Evolutionary conservation across 1,284 basidiomycete genomes (phyloP).

Genomic region (Trichosporon sp.): DNA sequence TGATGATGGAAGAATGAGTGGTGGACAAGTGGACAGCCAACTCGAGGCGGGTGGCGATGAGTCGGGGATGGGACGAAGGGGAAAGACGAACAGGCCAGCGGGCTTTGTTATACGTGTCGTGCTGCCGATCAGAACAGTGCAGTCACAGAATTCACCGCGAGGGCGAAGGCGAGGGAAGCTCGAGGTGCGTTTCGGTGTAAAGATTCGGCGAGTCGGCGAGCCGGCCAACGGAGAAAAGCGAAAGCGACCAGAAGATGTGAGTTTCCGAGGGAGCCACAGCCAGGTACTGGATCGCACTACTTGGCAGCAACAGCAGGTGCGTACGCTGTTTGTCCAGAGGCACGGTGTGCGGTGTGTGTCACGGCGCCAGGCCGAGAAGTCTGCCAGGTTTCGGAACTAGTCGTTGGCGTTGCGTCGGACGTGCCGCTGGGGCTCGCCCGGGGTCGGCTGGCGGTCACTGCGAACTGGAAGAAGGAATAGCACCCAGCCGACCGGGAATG

Average conservation of each 20-base stretch:
- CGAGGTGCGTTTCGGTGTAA: background rate
- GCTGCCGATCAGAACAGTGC: background rate
- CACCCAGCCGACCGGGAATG: background rate
- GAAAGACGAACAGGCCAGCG: background rate
- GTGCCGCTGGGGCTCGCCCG: background rate
- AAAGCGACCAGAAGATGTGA: background rate
- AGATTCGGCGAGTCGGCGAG: background rate
- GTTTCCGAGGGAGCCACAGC: background rate
- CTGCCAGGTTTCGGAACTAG: background rate
- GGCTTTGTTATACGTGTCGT: background rate
- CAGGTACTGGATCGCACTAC: background rate
- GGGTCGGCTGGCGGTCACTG: background rate
- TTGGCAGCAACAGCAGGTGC: background rate
- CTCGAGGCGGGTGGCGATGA: slow-evolving; percentile 1
- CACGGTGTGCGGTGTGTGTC: background rate
- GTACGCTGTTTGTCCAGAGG: slow-evolving; percentile 10
- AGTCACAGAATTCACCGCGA: background rate
- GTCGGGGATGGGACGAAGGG: slow-evolving; percentile 1
- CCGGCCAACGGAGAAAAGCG: background rate
- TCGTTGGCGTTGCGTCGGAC: slow-evolving; percentile 13
- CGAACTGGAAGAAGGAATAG: background rate
- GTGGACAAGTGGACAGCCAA: background rate
- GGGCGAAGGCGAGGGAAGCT: background rate
- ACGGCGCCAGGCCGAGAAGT: background rate
- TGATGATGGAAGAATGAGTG: background rate